Evolutionary conservation across 2,329 filamentous ascomycete species (phyloP).

Genomic region (Cladosporium oxysporum): DNA sequence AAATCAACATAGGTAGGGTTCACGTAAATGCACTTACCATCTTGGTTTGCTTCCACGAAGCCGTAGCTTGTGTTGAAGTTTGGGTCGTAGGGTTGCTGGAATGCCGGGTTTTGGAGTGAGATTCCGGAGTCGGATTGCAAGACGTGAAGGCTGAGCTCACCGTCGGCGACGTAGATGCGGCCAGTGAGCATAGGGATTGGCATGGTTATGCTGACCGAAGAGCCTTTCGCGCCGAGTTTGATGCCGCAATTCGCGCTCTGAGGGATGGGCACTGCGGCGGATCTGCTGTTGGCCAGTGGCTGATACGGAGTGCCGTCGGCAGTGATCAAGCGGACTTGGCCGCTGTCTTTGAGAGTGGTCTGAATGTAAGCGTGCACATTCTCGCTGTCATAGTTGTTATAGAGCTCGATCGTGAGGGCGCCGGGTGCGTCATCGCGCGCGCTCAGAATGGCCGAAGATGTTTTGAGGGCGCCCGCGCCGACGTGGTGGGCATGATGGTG

Average conservation of each 20-base stretch:
- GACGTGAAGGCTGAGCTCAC: constrained; percentile 42
- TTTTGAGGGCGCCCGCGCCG: not conserved
- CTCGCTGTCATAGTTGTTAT: constrained; percentile 44
- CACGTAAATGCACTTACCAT: constrained; percentile 38
- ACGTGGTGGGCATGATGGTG: not conserved
- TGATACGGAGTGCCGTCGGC: constrained; percentile 43
- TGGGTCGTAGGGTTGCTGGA: constrained; percentile 38
- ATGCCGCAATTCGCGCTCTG: constrained; percentile 42
- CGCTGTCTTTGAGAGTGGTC: constrained; percentile 42
- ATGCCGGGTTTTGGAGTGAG: constrained; percentile 51
- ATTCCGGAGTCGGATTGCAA: constrained; percentile 38
- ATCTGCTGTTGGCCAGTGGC: constrained; percentile 36
- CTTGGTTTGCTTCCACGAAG: constrained; percentile 38
- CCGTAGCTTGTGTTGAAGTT: constrained; percentile 45
- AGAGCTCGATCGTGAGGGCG: constrained; percentile 29
- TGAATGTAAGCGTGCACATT: constrained; percentile 45
- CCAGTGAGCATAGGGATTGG: constrained; percentile 44
- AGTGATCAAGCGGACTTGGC: constrained; percentile 43
- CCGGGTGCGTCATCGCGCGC: not conserved
- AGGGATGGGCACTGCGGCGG: constrained; percentile 35
- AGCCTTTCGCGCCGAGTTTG: constrained; percentile 37
- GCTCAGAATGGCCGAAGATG: not conserved
- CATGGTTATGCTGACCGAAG: constrained; percentile 41
- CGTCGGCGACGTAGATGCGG: constrained; percentile 50
- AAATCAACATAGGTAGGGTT: constrained; percentile 35